Percentiles rank a stretch among this genome's conserved stretches.
Conservation (phyloP, 2,329 filamentous ascomycete genomes). For the Epichloe brachyelytri region DNA sequence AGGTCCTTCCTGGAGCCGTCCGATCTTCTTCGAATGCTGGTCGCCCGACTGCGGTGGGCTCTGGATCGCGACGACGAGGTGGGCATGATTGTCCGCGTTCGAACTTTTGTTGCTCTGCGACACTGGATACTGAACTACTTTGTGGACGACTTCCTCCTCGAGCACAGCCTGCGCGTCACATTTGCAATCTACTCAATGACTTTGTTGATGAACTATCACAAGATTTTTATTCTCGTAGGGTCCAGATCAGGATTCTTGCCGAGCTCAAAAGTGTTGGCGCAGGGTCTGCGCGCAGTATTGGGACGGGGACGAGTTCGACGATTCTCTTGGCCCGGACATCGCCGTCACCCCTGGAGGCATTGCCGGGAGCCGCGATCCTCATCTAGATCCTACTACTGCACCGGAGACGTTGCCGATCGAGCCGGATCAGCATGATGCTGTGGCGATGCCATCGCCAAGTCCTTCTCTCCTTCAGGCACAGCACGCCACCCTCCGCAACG, state of each 20-base stretch:
- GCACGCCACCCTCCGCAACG: slow-evolving; percentile 27
- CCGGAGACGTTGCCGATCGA: slow-evolving; percentile 35
- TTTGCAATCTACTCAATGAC: slow-evolving; percentile 76
- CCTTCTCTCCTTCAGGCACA: background rate
- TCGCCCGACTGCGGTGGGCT: slow-evolving; percentile 80
- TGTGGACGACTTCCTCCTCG: slow-evolving; percentile 76
- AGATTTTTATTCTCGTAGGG: slow-evolving; percentile 31
- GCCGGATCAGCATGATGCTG: slow-evolving; percentile 31
- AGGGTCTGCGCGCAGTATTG: slow-evolving; percentile 82
- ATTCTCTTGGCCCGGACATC: slow-evolving; percentile 46
- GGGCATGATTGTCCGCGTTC: slow-evolving; percentile 86
- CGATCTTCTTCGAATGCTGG: slow-evolving; percentile 69
- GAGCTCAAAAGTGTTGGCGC: slow-evolving; percentile 98
- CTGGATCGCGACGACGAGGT: slow-evolving; percentile 66
- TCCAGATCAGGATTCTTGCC: slow-evolving; percentile 69
- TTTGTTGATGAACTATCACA: slow-evolving; percentile 43
- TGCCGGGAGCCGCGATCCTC: slow-evolving; percentile 44
- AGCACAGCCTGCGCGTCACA: slow-evolving; percentile 57
- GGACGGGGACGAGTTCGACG: slow-evolving; percentile 59
- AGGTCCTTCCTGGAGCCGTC: slow-evolving; percentile 69
- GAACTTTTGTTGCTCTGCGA: slow-evolving; percentile 86
- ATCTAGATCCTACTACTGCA: slow-evolving; percentile 36
- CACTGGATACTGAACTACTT: slow-evolving; percentile 99
- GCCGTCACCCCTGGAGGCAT: slow-evolving; percentile 68
- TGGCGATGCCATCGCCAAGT: slow-evolving; percentile 17